Evolutionary conservation across 2,329 filamentous ascomycete genomes (phyloP).

Genomic region (Trichophyton benhamiae): DNA sequence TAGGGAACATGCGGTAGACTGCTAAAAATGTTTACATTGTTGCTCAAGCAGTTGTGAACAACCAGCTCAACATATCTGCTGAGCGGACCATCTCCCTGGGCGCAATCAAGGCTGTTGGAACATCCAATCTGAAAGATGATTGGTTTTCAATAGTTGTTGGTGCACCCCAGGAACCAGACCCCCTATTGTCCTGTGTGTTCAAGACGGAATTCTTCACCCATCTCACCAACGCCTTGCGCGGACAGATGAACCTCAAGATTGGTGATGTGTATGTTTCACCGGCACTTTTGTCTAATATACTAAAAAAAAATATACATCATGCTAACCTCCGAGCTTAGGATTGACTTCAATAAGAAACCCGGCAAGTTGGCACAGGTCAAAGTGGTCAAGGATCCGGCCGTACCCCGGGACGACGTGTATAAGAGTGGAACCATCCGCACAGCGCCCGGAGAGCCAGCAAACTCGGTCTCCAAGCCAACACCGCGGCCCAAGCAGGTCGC

Average conservation of each 20-base stretch:
- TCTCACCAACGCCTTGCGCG: conserved; percentile 65
- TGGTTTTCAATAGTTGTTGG: conserved; percentile 91
- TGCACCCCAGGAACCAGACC: conserved; percentile 83
- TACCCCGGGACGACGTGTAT: conserved; percentile 65
- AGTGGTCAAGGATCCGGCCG: conserved; percentile 72
- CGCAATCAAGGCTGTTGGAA: conserved; percentile 75
- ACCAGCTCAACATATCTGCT: conserved; percentile 65
- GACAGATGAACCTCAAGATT: conserved; percentile 70
- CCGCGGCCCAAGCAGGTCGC: conserved; percentile 78
- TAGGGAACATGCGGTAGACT: conserved; percentile 36
- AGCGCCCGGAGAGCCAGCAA: conserved; percentile 67
- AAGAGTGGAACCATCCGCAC: conserved; percentile 91
- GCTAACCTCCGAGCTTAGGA: conserved; percentile 30
- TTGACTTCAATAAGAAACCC: conserved; percentile 97
- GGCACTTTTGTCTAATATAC: background rate
- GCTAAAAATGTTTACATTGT: conserved; percentile 80
- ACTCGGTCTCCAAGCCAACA: conserved; percentile 69
- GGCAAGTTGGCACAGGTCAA: conserved; percentile 84
- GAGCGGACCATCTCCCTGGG: conserved; percentile 75
- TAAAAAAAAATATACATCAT: background rate
- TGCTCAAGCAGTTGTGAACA: conserved; percentile 68
- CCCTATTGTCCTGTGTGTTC: conserved; percentile 82
- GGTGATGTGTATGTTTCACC: conserved; percentile 45
- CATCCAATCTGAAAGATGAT: conserved; percentile 75
- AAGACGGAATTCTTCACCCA: conserved; percentile 98